Conservation (phyloP, 2,329 filamentous ascomycete species). For the Dactylellina haptotyla region DNA sequence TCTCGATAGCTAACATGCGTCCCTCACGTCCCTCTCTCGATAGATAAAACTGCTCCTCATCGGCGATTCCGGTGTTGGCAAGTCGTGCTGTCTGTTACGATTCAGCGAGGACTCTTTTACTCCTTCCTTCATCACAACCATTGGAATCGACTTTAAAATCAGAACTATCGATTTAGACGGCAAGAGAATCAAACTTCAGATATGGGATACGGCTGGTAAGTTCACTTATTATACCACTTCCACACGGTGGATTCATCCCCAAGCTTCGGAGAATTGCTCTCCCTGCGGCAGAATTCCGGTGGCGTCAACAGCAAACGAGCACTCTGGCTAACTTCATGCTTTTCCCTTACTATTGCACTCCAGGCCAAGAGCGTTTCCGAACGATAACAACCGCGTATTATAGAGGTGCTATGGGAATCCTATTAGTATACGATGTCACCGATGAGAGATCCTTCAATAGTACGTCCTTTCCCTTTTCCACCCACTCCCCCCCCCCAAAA, state of each 20-base stretch:
- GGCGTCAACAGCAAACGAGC: constrained; percentile 12
- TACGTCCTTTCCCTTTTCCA: constrained; percentile 67
- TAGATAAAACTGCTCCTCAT: constrained; percentile 98
- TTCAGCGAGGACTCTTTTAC: constrained; percentile 99
- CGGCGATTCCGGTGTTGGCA: constrained; percentile 94
- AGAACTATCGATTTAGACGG: constrained; percentile 98
- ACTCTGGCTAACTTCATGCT: constrained; percentile 16
- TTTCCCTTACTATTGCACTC: neutral
- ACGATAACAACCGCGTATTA: constrained; percentile 99
- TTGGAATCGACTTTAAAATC: constrained; percentile 99
- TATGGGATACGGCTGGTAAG: constrained; percentile 91
- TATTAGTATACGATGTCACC: constrained; percentile 98
- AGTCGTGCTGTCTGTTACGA: constrained; percentile 94
- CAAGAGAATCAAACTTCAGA: constrained; percentile 98
- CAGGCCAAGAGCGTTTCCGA: constrained; percentile 90
- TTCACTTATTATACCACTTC: neutral
- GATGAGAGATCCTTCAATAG: constrained; percentile 96
- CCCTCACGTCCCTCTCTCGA: constrained; percentile 44
- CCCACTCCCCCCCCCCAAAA: neutral
- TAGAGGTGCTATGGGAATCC: constrained; percentile 95
- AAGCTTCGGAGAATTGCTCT: constrained; percentile 6
- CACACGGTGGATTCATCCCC: neutral
- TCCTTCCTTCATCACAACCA: constrained; percentile 97
- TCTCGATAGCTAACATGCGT: constrained; percentile 57
- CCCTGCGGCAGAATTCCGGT: constrained; percentile 32